A percentile compares a stretch with the other conserved stretches of the same genome.
Evolutionary conservation across 1,284 basidiomycete genomes (phyloP).

Genomic region (Leccinum laetum): DNA sequence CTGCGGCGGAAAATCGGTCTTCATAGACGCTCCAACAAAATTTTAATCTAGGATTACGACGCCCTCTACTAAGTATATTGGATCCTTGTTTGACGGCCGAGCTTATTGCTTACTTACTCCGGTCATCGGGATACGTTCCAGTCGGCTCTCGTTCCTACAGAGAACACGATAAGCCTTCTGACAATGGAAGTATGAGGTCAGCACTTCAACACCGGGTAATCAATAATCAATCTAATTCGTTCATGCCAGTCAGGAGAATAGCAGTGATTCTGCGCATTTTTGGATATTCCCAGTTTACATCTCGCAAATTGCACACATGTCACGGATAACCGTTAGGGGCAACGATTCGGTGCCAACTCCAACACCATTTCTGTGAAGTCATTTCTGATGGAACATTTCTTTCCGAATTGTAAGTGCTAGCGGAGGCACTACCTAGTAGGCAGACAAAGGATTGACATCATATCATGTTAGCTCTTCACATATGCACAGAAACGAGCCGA

Average conservation of each 20-base stretch:
- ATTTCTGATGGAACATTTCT: neutral
- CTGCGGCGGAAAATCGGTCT: neutral
- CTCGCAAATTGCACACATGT: neutral
- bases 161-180: too few species aligned
- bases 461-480: too few species aligned
- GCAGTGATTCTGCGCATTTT: neutral
- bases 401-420: neutral
- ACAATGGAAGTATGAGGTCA: too few species aligned
- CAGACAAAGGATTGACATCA: too few species aligned
- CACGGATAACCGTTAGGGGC: neutral
- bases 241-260: too few species aligned
- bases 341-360: neutral
- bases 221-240: too few species aligned
- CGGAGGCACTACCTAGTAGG: too few species aligned
- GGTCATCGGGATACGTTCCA: neutral
- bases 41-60: neutral
- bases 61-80: too few species aligned
- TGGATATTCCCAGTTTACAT: neutral
- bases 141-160: neutral
- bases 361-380: neutral
- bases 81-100: neutral
- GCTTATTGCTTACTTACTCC: neutral
- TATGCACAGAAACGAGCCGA: too few species aligned
- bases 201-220: too few species aligned
- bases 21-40: neutral